Evolutionary conservation across 192 early-diverging fungal species (phyloP).

Genomic region (Radiomyces spectabilis): DNA sequence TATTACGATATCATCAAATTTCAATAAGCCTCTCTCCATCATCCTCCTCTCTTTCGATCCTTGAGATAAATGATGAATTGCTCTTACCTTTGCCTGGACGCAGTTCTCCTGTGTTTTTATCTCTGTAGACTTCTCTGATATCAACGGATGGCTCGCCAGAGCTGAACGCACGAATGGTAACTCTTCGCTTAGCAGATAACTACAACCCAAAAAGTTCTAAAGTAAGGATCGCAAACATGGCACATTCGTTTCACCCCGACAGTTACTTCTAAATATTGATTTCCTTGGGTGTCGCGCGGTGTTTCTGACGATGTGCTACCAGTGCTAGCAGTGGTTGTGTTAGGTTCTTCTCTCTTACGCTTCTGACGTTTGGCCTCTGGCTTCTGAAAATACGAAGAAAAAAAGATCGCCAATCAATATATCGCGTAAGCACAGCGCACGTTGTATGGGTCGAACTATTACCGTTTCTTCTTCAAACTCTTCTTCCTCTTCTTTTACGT

Average conservation of each 20-base stretch:
- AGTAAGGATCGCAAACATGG: not conserved
- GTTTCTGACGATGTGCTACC: too few relatives aligned
- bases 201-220: not conserved
- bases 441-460: too few relatives aligned
- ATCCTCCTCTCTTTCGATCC: too few relatives aligned
- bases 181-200: conserved; percentile 8
- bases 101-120: conserved; percentile 6
- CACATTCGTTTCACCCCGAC: not conserved
- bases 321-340: too few relatives aligned
- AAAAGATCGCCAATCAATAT: too few relatives aligned
- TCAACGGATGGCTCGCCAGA: conserved; percentile 10
- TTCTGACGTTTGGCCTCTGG: too few relatives aligned
- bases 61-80: too few relatives aligned
- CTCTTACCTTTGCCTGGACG: conserved; percentile 12
- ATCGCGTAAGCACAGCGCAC: too few relatives aligned
- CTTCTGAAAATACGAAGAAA: too few relatives aligned
- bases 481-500: not conserved
- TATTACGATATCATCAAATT: not conserved
- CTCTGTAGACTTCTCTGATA: conserved; percentile 14
- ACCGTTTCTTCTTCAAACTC: not conserved
- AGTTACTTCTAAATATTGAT: not conserved
- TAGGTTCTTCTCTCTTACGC: too few relatives aligned
- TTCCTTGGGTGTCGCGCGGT: not conserved
- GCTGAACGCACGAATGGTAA: conserved; percentile 12
- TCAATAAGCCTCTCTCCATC: too few relatives aligned